Conservation (phyloP, 2,329 filamentous ascomycete species). For the Pseudopyricularia javanii region DNA sequence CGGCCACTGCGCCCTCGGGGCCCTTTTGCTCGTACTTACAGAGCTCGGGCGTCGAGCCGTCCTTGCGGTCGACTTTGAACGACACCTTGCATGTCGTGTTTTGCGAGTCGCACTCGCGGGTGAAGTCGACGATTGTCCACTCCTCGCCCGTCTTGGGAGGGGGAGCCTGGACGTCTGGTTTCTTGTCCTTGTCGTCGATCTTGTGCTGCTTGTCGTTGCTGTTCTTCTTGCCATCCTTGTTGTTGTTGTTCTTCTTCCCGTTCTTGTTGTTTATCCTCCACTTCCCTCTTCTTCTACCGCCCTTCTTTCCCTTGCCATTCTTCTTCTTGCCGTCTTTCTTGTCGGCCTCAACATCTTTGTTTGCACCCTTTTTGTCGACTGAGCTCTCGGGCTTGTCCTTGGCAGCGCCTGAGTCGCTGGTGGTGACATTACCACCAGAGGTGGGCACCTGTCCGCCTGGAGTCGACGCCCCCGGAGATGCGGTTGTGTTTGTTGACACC, state of each 20-base stretch:
- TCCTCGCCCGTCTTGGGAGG: constrained; percentile 14
- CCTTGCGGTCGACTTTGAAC: constrained; percentile 26
- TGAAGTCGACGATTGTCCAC: constrained; percentile 28
- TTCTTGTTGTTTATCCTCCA: no score
- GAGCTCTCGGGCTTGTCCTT: background rate
- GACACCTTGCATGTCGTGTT: constrained; percentile 29
- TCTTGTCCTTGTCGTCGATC: background rate
- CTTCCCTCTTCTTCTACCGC: no score
- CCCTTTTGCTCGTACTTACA: constrained; percentile 25
- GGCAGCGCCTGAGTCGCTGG: background rate
- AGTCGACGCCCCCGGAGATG: no score
- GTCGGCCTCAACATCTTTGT: background rate
- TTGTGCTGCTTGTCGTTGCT: background rate
- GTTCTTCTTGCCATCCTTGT: background rate
- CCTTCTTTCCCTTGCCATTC: no score
- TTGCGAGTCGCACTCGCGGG: constrained; percentile 24
- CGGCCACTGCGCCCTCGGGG: constrained; percentile 3
- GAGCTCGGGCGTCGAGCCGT: constrained; percentile 13
- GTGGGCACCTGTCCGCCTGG: background rate
- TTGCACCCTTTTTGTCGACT: background rate
- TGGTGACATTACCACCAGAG: background rate
- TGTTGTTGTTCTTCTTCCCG: background rate
- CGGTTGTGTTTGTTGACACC: background rate
- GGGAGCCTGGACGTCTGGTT: constrained; percentile 3
- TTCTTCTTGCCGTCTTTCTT: background rate